phyloP scores from a whole-genome alignment of 371 early-diverging fungal species.

The Rhizopus microsporus region DNA sequence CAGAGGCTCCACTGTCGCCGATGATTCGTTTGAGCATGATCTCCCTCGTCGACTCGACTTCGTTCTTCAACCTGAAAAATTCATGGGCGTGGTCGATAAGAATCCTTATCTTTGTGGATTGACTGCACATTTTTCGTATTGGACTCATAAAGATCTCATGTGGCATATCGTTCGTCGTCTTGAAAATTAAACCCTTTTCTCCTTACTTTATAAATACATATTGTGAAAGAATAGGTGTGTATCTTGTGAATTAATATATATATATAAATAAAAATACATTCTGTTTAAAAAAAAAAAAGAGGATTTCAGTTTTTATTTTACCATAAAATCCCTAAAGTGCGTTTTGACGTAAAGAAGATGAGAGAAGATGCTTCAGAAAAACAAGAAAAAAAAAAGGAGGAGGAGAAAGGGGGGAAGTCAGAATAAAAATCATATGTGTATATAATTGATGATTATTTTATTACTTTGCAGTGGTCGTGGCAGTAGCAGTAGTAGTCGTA shows the following conservation, averaged over 20 bases:
- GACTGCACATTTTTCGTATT: constrained; percentile 55
- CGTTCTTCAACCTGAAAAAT: constrained; percentile 43
- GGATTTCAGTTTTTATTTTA: background rate
- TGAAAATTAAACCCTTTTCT: constrained; percentile 1
- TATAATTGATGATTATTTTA: too few relatives aligned
- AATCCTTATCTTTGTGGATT: constrained; percentile 44
- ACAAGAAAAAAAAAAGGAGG: background rate
- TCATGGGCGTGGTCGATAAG: constrained; percentile 42
- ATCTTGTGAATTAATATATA: background rate
- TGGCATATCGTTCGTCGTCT: constrained; percentile 49
- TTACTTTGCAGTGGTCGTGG: too few relatives aligned
- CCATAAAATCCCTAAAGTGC: too few relatives aligned
- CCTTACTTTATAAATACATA: too few relatives aligned
- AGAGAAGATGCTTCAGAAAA: too few relatives aligned
- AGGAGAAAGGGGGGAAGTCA: background rate
- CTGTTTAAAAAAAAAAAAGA: background rate
- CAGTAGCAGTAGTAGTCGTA: too few relatives aligned
- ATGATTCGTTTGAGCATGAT: background rate
- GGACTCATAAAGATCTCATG: constrained; percentile 50
- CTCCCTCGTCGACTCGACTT: constrained; percentile 36
- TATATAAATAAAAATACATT: background rate
- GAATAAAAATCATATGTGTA: too few relatives aligned
- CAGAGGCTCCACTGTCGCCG: background rate
- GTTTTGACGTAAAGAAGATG: too few relatives aligned
- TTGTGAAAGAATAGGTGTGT: too few relatives aligned